Evolutionary conservation across 2,329 filamentous ascomycete species (phyloP).

Genomic region (Lasiodiplodia gonubiensis): DNA sequence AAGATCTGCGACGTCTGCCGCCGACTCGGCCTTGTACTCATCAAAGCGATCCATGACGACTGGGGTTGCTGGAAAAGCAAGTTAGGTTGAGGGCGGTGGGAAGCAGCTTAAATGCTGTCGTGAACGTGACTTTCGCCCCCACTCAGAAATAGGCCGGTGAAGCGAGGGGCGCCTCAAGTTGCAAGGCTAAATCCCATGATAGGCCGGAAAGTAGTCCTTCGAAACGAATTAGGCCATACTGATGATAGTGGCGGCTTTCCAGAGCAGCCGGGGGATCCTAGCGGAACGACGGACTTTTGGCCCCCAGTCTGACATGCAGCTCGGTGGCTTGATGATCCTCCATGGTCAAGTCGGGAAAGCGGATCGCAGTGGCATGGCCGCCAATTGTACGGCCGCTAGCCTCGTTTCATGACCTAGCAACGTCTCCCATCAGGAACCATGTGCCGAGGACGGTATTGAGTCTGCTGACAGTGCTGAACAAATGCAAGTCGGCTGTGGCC

Average conservation of each 20-base stretch:
- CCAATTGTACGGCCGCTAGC: neutral
- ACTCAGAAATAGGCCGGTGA: neutral
- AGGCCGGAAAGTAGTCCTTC: neutral
- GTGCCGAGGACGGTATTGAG: neutral
- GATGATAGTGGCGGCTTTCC: neutral
- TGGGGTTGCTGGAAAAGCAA: neutral
- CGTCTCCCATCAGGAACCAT: neutral
- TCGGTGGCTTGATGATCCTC: neutral
- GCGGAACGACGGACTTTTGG: neutral
- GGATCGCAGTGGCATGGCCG: too few species aligned
- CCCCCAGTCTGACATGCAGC: neutral
- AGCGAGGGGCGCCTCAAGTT: neutral
- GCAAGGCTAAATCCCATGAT: neutral
- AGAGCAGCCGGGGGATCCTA: neutral
- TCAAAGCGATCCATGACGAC: neutral
- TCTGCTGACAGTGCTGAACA: too few species aligned
- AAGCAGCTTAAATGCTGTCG: neutral
- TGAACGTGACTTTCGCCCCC: neutral
- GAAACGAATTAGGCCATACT: neutral
- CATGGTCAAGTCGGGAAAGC: too few species aligned
- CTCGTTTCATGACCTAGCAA: neutral
- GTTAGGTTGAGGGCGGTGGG: neutral
- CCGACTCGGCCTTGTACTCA: neutral
- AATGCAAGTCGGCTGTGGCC: too few species aligned
- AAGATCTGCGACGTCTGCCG: slow-evolving; percentile 31